These are phyloP conservation scores for Cystobasidiaceae sp. DNA, from an alignment of 1,284 basidiomycete genomes.

Conservation along the genomic window DNA sequence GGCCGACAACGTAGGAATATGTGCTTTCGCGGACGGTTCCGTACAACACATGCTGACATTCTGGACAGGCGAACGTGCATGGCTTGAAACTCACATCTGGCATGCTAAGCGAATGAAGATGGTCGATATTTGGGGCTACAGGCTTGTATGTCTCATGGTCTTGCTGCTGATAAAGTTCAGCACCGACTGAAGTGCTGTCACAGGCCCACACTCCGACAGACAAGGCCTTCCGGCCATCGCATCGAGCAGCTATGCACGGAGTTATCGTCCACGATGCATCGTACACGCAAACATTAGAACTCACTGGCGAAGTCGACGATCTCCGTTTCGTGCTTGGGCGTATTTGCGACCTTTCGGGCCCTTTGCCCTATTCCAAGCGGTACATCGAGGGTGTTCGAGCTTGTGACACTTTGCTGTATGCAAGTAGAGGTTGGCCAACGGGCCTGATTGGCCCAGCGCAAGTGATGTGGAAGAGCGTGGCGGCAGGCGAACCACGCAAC, in stretches of 20 bases:
- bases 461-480: constrained; percentile 60
- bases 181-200: neutral
- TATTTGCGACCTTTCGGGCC: constrained; percentile 34
- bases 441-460: constrained; percentile 64
- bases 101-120: constrained; percentile 91
- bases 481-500: neutral
- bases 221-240: constrained; percentile 80
- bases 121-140: constrained; percentile 81
- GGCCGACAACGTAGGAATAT: constrained; percentile 34
- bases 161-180: neutral
- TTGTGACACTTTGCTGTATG: constrained; percentile 45
- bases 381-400: constrained; percentile 51
- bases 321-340: constrained; percentile 56
- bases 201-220: constrained; percentile 76
- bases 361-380: neutral
- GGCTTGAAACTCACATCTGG: constrained; percentile 91
- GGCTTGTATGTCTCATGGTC: constrained; percentile 56
- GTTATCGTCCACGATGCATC: constrained; percentile 82
- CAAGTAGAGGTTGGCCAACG: constrained; percentile 57
- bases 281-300: constrained; percentile 68
- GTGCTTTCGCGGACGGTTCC: neutral
- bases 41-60: neutral
- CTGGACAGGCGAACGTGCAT: constrained; percentile 57
- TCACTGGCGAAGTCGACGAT: constrained; percentile 55
- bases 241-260: constrained; percentile 74